Evolutionary conservation across 2,329 filamentous ascomycete species (phyloP).

Genomic region (Xylaria hypoxylon): DNA sequence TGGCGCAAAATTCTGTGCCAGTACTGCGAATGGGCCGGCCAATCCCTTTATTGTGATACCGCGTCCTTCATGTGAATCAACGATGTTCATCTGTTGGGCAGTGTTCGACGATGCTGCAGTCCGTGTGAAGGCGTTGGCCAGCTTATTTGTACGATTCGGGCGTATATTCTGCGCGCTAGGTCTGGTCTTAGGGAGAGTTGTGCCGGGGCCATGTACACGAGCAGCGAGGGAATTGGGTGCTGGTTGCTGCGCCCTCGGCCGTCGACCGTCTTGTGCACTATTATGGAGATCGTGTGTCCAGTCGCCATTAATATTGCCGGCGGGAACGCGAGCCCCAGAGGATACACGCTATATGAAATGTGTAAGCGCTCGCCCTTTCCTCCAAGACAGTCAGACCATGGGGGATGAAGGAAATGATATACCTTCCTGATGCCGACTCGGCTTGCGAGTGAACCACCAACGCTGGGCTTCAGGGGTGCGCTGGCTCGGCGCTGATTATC

Average conservation of each 20-base stretch:
- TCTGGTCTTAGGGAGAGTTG: slow-evolving; percentile 42
- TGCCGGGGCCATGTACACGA: slow-evolving; percentile 59
- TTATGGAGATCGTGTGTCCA: slow-evolving; percentile 79
- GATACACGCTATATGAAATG: slow-evolving; percentile 50
- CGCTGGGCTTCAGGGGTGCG: slow-evolving; percentile 62
- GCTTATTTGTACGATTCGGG: slow-evolving; percentile 53
- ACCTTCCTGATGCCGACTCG: slow-evolving; percentile 81
- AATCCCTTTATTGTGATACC: slow-evolving; percentile 80
- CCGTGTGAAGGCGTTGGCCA: slow-evolving; percentile 60
- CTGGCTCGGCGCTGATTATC: slow-evolving; percentile 68
- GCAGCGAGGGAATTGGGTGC: slow-evolving; percentile 58
- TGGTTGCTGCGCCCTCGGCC: slow-evolving; percentile 55
- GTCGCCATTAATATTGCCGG: slow-evolving; percentile 72
- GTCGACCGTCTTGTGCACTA: slow-evolving; percentile 55
- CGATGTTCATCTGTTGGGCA: slow-evolving; percentile 54
- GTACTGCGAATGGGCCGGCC: slow-evolving; percentile 76
- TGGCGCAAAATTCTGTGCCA: slow-evolving; percentile 84
- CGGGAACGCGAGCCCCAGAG: slow-evolving; percentile 51
- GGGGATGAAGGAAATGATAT: slow-evolving; percentile 40
- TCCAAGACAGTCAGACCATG: slow-evolving; percentile 6
- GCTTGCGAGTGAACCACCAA: slow-evolving; percentile 72
- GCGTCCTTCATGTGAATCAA: slow-evolving; percentile 43
- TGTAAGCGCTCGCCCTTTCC: slow-evolving; percentile 43
- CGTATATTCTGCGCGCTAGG: slow-evolving; percentile 37
- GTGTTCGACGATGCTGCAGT: slow-evolving; percentile 53